Evolutionary conservation across 352 stramenopile species (phyloP).

Genomic region (Plasmopara halstedii): DNA sequence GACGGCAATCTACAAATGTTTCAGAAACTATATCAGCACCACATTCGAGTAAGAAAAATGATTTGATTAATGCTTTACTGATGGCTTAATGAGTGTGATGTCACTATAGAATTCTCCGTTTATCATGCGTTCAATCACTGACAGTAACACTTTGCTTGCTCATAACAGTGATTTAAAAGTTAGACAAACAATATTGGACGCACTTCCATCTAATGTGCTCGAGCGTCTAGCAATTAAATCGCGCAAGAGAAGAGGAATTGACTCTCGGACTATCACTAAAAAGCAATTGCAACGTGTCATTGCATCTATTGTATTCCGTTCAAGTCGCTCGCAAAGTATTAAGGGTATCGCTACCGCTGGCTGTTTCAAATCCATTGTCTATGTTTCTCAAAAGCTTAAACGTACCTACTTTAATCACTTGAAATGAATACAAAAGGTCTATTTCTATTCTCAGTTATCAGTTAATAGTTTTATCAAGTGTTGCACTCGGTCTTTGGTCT

Average conservation of each 20-base stretch:
- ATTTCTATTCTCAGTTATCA: constrained; percentile 2
- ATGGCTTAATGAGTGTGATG: constrained; percentile 1
- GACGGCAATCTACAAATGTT: constrained; percentile 76
- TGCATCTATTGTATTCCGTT: constrained; percentile 68
- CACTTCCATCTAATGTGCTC: constrained; percentile 45
- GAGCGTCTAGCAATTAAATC: constrained; percentile 27
- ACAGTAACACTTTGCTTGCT: constrained; percentile 38
- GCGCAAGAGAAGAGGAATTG: constrained; percentile 13
- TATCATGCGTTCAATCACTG: constrained; percentile 39
- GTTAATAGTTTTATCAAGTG: constrained; percentile 40
- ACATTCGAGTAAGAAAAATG: constrained; percentile 49
- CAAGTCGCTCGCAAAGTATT: constrained; percentile 83
- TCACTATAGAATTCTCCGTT: constrained; percentile 51
- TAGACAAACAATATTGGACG: constrained; percentile 37
- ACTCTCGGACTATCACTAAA: constrained; percentile 31
- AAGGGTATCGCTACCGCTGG: constrained; percentile 85
- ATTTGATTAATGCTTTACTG: neutral
- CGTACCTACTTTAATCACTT: constrained; percentile 63
- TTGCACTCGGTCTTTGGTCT: constrained; percentile 52
- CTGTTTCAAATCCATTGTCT: constrained; percentile 68
- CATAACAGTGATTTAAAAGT: constrained; percentile 31
- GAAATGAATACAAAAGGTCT: constrained; percentile 1
- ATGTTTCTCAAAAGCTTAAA: constrained; percentile 80
- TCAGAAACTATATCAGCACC: constrained; percentile 57
- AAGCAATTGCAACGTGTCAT: constrained; percentile 62